Conservation (phyloP, 768 basidiomycete genomes). For the Boletus rubroflammeus region DNA sequence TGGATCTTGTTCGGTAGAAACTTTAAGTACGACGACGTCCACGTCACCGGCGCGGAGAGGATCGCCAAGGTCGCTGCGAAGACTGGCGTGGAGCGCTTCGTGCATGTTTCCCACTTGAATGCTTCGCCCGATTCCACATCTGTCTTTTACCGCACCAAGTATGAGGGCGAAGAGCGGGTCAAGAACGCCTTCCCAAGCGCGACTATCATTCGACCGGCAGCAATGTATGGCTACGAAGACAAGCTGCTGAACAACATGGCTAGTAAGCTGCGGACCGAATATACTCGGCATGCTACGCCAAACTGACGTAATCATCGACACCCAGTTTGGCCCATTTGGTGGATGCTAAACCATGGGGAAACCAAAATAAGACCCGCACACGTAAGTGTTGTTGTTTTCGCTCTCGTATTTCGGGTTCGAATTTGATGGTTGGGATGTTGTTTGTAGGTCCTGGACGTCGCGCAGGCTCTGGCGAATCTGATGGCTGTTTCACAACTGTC, state of each 20-base stretch:
- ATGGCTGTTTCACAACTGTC: slow-evolving; percentile 58
- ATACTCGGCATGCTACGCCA: slow-evolving; percentile 4
- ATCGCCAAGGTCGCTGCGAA: slow-evolving; percentile 83
- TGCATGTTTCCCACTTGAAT: slow-evolving; percentile 95
- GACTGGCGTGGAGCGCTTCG: slow-evolving; percentile 74
- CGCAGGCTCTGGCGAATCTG: slow-evolving; percentile 83
- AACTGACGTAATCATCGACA: slow-evolving; percentile 8
- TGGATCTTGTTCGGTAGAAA: slow-evolving; percentile 53
- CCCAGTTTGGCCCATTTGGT: slow-evolving; percentile 83
- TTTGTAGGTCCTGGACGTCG: slow-evolving; percentile 84
- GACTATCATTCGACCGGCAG: slow-evolving; percentile 81
- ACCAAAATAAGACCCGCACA: slow-evolving; percentile 91
- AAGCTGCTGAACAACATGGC: slow-evolving; percentile 90
- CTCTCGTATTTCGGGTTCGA: slow-evolving; percentile 16
- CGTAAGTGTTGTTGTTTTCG: slow-evolving; percentile 46
- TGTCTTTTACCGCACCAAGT: slow-evolving; percentile 84
- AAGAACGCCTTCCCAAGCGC: slow-evolving; percentile 78
- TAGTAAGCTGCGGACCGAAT: slow-evolving; percentile 46
- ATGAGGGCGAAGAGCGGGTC: slow-evolving; percentile 85
- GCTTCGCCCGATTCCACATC: slow-evolving; percentile 77
- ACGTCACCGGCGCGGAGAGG: slow-evolving; percentile 75
- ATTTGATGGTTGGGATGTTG: slow-evolving; percentile 12
- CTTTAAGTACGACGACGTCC: slow-evolving; percentile 77
- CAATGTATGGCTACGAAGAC: slow-evolving; percentile 95
- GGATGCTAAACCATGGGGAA: slow-evolving; percentile 86